Base-by-base conservation (phyloP, 345 rosid species). In the Pistacia integerrima region DNA sequence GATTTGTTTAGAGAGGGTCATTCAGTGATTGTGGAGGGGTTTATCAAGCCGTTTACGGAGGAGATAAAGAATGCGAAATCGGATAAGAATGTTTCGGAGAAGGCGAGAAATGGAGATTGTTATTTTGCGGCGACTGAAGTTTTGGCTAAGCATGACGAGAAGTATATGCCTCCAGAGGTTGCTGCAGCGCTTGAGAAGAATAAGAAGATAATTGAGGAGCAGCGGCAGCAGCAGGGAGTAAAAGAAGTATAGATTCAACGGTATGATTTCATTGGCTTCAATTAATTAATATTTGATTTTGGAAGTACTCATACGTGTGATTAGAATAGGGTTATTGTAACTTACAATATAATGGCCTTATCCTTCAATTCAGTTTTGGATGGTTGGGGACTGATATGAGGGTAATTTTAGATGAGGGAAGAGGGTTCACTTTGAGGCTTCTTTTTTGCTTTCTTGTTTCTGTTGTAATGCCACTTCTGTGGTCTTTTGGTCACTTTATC, bases 121-220 rank as follows among this genome's bases (percentile, higher is more conserved):
- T 96, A 80, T 78, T 92, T 96, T 77, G 81, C 91, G 11, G 97
- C 98, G 0, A 83, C 89, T 0, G 97, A 92, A 80, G 99, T 96
- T 83, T 82, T 96, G 75, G 98, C 99, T 55, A 96, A 96, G 91
- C 98, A 96, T 14, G 98, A 96, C 11, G 99, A 96, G 83, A 96
- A 96, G 92, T 96, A 96, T 81, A 96, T 93, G 99, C 99, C 99
- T 0, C 67, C 73, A 70, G 99, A 93, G 75, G 99, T 93, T 52
- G 99, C 98, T 0, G 99, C 91, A 3, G 99, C 98, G 0, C 90
- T 93, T 74, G 97, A 96, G 90, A 96, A 90, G 93, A 96, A 96
- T 67, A 96, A 89, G 90, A 90, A 96, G 91, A 70, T 74, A 76
- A 77, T 88, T 69, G 91, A 86, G 76, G 92, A 66, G 14, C 78